These are phyloP conservation scores for Miamiensis avidus DNA, from an alignment of 169 alveolate species.

Conservation along the genomic window DNA sequence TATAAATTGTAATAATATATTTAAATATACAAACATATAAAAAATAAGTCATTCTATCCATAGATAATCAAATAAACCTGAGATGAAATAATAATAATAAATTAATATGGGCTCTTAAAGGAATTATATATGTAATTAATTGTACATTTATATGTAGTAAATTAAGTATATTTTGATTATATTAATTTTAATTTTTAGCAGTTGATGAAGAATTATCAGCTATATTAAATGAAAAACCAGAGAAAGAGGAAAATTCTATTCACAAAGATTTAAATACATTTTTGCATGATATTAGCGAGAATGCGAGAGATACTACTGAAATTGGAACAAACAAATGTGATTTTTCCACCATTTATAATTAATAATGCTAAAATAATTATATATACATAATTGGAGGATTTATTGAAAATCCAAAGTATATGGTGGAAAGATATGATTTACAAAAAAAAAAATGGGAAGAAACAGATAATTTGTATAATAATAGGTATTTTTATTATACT, in stretches of 20 bases:
- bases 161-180: too few species aligned
- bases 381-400: conserved; percentile 58
- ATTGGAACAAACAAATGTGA: conserved; percentile 11
- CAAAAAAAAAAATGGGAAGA: conserved; percentile 54
- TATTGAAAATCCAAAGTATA: conserved; percentile 46
- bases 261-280: neutral
- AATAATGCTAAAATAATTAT: neutral
- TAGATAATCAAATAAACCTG: too few species aligned
- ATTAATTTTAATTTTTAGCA: too few species aligned
- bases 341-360: neutral
- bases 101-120: too few species aligned
- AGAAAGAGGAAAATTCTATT: conserved; percentile 3
- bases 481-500: neutral
- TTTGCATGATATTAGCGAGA: neutral
- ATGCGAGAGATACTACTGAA: neutral
- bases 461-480: conserved; percentile 23
- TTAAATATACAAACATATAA: too few species aligned
- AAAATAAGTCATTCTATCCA: too few species aligned
- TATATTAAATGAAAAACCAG: conserved; percentile 8
- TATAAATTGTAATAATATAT: too few species aligned
- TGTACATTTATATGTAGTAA: too few species aligned
- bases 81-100: too few species aligned
- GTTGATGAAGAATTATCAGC: neutral
- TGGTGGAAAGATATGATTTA: conserved; percentile 64
- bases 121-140: too few species aligned